Base-by-base conservation (phyloP, 768 basidiomycete genomes). In the Zangia roseola region DNA sequence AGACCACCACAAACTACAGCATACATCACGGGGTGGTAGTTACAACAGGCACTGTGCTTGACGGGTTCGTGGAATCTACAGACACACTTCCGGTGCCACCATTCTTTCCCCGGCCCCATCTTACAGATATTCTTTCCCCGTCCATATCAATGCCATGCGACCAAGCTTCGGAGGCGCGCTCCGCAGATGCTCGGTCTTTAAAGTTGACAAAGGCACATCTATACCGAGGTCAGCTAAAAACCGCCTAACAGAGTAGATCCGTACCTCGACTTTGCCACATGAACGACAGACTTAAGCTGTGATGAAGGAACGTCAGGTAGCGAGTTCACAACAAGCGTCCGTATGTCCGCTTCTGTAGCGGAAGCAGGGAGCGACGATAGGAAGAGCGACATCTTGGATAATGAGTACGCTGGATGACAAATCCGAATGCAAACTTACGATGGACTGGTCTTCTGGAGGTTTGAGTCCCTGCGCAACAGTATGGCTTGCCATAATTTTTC, bases 171-270 rank as follows among this genome's bases (percentile, higher is more conserved):
- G 94, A 94, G 0, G 91, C 93, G 14, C 75, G 73, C 69, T 99
- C 97, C 14, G 97, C 94, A n/a, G 81, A 75, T 6, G 74, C 61
- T 17, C 97, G 80, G 45, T 88, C 82, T 57, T 79, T 84, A 74
- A 98, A 98, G 68, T 97, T 97, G 45, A 97, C 79, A 68, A 99
- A 99, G 1, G 95, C 97, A 70, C 94, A 95, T 68, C 90, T 90
- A 50, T 14, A 34, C 17, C 44, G 17, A 17, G 6, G n/a, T 55
- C 40, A 49, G 43, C 45, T 6, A 16, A 35, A 23, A 25, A 2
- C 1, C 10, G 43, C 23, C 31, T 0, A 12, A 20, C 4, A 12
- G 19, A 16, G 16, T 10, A 13, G 30, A 34, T n/a, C 63, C 72
- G 10, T 53, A 87, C 83, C 82, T 80, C 53, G 88, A 83, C 68